A percentile compares a stretch with the other conserved stretches of the same genome.
phyloP scores from a whole-genome alignment of 1,284 basidiomycete species.

The Pascua guehoae region DNA sequence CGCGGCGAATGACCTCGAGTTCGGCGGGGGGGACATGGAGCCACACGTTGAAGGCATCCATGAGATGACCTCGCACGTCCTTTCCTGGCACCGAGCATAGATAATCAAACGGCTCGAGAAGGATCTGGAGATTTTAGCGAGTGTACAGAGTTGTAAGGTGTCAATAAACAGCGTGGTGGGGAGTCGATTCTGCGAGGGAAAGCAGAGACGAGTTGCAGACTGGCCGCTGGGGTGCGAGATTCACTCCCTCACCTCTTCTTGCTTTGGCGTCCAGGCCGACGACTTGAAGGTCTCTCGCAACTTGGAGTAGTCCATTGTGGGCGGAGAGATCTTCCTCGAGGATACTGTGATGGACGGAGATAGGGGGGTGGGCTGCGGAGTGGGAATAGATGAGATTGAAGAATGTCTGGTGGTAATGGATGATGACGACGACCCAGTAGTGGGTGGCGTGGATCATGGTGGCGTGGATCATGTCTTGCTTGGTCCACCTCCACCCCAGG shows the following conservation, averaged over 20 bases:
- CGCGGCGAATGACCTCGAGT: slow-evolving; percentile 67
- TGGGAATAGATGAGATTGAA: neutral
- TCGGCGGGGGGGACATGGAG: slow-evolving; percentile 71
- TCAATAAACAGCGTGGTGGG: neutral
- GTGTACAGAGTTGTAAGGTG: neutral
- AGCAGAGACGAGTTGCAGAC: neutral
- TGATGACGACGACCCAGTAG: neutral
- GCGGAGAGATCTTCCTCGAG: neutral
- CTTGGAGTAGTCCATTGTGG: slow-evolving; percentile 4
- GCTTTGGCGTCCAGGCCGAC: neutral
- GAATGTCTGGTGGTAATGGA: slow-evolving; percentile 1
- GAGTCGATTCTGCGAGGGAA: neutral
- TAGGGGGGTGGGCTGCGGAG: neutral
- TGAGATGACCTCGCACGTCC: slow-evolving; percentile 83
- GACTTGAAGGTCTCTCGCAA: neutral
- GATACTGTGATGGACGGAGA: neutral
- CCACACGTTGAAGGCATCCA: slow-evolving; percentile 94
- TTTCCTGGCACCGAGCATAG: slow-evolving; percentile 84
- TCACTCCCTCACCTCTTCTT: slow-evolving; percentile 1
- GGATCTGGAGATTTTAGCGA: slow-evolving; percentile 15
- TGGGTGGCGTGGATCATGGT: neutral
- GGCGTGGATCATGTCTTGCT: too few relatives aligned
- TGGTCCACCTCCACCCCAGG: too few relatives aligned
- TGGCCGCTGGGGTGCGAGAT: neutral
- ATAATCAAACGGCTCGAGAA: slow-evolving; percentile 88